A percentile compares a stretch with the other conserved stretches of the same genome.
phyloP scores from a whole-genome alignment of 2,329 filamentous ascomycete species.

The Cyphellophora attinorum region DNA sequence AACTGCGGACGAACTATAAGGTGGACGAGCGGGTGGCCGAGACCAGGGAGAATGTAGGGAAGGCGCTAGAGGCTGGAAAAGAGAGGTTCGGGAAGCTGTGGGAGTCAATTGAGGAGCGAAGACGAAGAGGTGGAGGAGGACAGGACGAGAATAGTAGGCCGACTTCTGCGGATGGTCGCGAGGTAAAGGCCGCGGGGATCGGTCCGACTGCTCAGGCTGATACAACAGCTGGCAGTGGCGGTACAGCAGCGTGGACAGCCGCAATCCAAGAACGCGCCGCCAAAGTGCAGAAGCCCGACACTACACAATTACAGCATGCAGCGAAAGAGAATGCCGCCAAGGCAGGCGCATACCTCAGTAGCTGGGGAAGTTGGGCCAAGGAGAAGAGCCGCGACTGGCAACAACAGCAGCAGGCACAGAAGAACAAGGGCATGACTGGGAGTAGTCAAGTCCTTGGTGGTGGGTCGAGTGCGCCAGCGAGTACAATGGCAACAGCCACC shows the following conservation, averaged over 20 bases:
- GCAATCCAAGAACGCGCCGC: conserved; percentile 17
- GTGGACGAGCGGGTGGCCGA: conserved; percentile 82
- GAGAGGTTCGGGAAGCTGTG: conserved; percentile 85
- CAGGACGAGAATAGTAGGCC: conserved; percentile 33
- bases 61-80: conserved; percentile 74
- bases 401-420: conserved; percentile 22
- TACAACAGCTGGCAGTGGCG: neutral
- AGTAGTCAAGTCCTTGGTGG: neutral
- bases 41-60: conserved; percentile 74
- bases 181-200: neutral
- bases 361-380: conserved; percentile 53
- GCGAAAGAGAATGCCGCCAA: conserved; percentile 44
- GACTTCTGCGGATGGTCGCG: neutral
- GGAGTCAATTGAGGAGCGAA: conserved; percentile 74
- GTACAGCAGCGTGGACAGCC: conserved; percentile 18
- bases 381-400: conserved; percentile 39
- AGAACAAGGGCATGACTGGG: neutral
- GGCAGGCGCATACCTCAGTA: conserved; percentile 54
- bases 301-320: conserved; percentile 44
- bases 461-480: neutral
- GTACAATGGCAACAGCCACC: neutral
- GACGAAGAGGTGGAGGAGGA: conserved; percentile 61
- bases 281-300: conserved; percentile 20
- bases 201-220: neutral
- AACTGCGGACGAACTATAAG: conserved; percentile 52